Percentiles rank a stretch among this genome's conserved stretches.
phyloP scores from a whole-genome alignment of 371 early-diverging fungal species.

The Umbelopsis sp. region DNA sequence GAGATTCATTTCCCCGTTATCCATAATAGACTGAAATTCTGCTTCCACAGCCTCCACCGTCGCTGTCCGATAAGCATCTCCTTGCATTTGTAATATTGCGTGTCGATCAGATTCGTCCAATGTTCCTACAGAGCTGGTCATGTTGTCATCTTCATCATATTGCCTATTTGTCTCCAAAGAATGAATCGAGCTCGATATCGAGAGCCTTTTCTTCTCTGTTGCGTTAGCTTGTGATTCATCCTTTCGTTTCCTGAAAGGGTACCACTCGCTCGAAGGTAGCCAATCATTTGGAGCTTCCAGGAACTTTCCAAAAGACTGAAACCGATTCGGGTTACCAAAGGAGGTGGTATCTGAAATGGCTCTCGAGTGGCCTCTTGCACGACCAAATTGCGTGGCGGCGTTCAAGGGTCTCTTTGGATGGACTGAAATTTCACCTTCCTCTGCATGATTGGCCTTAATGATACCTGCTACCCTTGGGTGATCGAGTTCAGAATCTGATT shows the following conservation, averaged over 20 bases:
- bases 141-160: constrained; percentile 22
- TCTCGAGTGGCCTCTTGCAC: constrained; percentile 32
- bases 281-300: constrained; percentile 29
- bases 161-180: constrained; percentile 21
- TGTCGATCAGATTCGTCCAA: constrained; percentile 17
- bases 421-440: neutral
- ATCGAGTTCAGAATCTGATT: constrained; percentile 13
- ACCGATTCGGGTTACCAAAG: constrained; percentile 21
- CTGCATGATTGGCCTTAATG: neutral
- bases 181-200: constrained; percentile 27
- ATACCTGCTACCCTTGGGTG: neutral
- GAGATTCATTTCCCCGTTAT: constrained; percentile 25
- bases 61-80: constrained; percentile 31
- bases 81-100: constrained; percentile 17
- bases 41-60: constrained; percentile 69
- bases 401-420: neutral
- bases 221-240: constrained; percentile 1
- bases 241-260: constrained; percentile 13
- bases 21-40: constrained; percentile 61
- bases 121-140: constrained; percentile 18
- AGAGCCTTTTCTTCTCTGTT: constrained; percentile 16
- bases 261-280: constrained; percentile 25
- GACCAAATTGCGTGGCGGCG: constrained; percentile 6
- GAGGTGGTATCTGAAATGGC: constrained; percentile 34
- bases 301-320: constrained; percentile 37